phyloP scores from a whole-genome alignment of 2,329 filamentous ascomycete genomes.

The Ophiostoma novo-ulmi region DNA sequence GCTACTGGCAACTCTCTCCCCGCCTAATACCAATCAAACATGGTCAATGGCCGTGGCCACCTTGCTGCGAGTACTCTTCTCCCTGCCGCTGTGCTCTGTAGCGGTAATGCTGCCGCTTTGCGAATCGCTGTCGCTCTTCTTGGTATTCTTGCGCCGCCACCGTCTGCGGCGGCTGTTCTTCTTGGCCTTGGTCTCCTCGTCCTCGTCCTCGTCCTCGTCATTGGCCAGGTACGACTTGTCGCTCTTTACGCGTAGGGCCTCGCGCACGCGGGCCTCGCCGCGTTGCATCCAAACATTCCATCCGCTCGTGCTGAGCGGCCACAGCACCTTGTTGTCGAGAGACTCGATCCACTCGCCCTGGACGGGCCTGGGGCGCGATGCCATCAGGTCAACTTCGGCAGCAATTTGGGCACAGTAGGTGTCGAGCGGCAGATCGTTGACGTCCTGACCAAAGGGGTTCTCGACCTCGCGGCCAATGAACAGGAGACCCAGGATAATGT shows the following conservation, averaged over 20 bases:
- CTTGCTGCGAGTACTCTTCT: constrained; percentile 2
- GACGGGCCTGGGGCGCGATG: constrained; percentile 47
- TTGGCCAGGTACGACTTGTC: constrained; percentile 3
- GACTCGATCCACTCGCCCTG: constrained; percentile 45
- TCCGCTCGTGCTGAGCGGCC: constrained; percentile 41
- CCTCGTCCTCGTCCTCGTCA: not conserved
- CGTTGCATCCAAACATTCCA: constrained; percentile 45
- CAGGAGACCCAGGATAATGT: constrained; percentile 66
- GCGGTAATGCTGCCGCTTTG: constrained; percentile 1
- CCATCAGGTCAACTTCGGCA: constrained; percentile 58
- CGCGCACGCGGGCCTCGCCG: constrained; percentile 43
- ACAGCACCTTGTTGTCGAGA: constrained; percentile 37
- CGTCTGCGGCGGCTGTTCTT: constrained; percentile 30
- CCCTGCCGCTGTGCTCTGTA: not conserved
- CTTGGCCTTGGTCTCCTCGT: constrained; percentile 19
- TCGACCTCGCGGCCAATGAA: constrained; percentile 64
- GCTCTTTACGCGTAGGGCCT: constrained; percentile 32
- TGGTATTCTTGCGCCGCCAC: not conserved
- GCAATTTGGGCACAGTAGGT: constrained; percentile 60
- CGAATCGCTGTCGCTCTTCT: not conserved
- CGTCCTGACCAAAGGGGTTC: constrained; percentile 63
- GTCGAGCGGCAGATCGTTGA: constrained; percentile 62
- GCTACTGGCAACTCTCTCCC: not conserved
- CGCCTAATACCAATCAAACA: not conserved
- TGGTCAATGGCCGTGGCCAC: not conserved